Base-by-base conservation (phyloP, 768 basidiomycete genomes). In the Neoboletus brunneissimus region DNA sequence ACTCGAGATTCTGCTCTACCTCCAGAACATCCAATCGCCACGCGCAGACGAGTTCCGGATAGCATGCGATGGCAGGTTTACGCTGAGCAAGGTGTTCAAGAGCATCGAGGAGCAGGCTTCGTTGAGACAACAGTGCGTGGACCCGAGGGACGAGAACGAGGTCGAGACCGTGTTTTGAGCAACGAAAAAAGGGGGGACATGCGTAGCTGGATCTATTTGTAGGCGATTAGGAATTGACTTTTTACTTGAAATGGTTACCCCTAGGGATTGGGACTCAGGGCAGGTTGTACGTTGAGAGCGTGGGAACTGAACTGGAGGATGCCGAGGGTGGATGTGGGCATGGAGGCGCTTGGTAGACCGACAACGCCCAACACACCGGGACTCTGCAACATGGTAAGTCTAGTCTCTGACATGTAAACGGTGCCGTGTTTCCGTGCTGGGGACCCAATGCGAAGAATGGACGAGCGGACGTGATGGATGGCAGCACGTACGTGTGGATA, bases 51-150 rank as follows among this genome's bases (percentile, higher is more conserved):
- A 89, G 65, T 90, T 88, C 76, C 76, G 83, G 31, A 62, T 69
- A 40, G 75, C 74, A 6, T 87, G 84, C 54, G 77, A 81, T 48
- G 61, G 55, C 16, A 79, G 70, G 58, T 91, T 88, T 71, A 71
- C 71, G 43, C 69, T 85, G 23, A 85, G 90, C 20, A 88, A 86
- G 8, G 72, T 84, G 25, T 93, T 94, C 76, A 86, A 83, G 71
- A 68, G 76, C 3, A 59, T 63, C 3, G 76, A 76, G 32, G 86
- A 92, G 61, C 73, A 84, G 29, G 75, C 64, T 5, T 67, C 55
- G 40, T 64, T 85, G 61, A 70, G 71, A 50, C 64, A 55, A 50
- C 56, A 62, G 42, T 67, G 63, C 43, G 41, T 64, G 31, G 60
- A 63, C 13, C 25, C 61, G 12, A 56, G 45, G 44, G 68, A 71